Evolutionary conservation across 805 yeast species (phyloP).

Genomic region (Cyberlindnera sargentensis): DNA sequence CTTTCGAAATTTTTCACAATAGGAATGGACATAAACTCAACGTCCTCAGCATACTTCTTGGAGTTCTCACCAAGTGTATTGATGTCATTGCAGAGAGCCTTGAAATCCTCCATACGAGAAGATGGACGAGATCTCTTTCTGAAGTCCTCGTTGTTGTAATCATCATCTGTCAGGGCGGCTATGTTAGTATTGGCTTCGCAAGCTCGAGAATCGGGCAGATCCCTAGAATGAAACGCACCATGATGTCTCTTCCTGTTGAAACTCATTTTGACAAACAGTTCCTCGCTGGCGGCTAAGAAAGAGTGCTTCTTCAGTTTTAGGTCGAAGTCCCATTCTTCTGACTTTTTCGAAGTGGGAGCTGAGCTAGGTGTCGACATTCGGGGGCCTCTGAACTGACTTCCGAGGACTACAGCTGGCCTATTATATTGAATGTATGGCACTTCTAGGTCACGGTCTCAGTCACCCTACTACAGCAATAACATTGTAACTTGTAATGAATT

Average conservation of each 20-base stretch:
- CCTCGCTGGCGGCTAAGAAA: too few relatives aligned
- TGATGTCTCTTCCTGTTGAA: conserved; percentile 23
- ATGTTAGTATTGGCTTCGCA: not conserved
- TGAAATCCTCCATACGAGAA: conserved; percentile 39
- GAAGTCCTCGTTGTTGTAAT: conserved; percentile 16
- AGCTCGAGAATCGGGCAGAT: not conserved
- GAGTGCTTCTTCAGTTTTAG: too few relatives aligned
- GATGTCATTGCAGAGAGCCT: conserved; percentile 42
- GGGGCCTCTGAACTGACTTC: too few relatives aligned
- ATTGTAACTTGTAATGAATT: too few relatives aligned
- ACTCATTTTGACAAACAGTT: conserved; percentile 12
- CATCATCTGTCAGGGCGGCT: conserved; percentile 16
- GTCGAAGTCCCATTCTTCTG: too few relatives aligned
- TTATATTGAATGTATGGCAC: too few relatives aligned
- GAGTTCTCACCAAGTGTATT: conserved; percentile 53
- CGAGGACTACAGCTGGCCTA: too few relatives aligned
- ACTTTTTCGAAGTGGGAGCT: too few relatives aligned
- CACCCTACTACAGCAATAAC: too few relatives aligned
- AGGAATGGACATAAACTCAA: conserved; percentile 62
- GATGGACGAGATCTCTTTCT: conserved; percentile 29
- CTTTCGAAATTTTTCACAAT: conserved; percentile 58
- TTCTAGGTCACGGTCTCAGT: too few relatives aligned
- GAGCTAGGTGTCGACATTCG: too few relatives aligned
- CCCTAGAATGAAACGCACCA: conserved; percentile 13
- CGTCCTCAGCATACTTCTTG: conserved; percentile 45